Evolutionary conservation across 169 alveolate genomes (phyloP).

Genomic region (Neospora caninum): DNA sequence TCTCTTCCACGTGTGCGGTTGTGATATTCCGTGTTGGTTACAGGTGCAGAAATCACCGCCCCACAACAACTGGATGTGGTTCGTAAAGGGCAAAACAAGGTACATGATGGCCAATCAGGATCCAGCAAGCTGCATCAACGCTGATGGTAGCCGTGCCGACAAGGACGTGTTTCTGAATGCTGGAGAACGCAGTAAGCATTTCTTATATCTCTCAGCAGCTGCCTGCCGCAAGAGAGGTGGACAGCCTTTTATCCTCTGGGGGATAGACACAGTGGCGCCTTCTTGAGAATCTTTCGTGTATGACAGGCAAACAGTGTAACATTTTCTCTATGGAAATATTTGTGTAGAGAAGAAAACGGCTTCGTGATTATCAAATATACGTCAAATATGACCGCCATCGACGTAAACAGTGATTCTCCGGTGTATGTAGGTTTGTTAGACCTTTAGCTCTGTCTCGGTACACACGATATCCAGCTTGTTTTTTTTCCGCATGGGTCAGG

Average conservation of each 20-base stretch:
- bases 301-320: no score
- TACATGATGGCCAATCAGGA: conserved; percentile 31
- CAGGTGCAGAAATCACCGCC: conserved; percentile 43
- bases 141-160: conserved; percentile 36
- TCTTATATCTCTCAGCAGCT: neutral
- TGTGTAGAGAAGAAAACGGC: no score
- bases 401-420: no score
- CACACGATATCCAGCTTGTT: neutral
- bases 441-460: neutral
- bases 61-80: conserved; percentile 38
- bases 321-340: no score
- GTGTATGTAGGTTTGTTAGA: no score
- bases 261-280: no score
- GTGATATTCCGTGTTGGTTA: neutral
- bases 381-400: no score
- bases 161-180: conserved; percentile 28
- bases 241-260: no score
- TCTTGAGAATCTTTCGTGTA: no score
- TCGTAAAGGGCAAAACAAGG: conserved; percentile 11
- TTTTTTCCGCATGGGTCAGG: neutral
- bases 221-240: no score
- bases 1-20: no score
- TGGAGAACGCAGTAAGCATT: neutral
- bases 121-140: conserved; percentile 14
- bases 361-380: no score